phyloP scores from a whole-genome alignment of 306 rosid genomes.

The Trichosanthes cucumerina region DNA sequence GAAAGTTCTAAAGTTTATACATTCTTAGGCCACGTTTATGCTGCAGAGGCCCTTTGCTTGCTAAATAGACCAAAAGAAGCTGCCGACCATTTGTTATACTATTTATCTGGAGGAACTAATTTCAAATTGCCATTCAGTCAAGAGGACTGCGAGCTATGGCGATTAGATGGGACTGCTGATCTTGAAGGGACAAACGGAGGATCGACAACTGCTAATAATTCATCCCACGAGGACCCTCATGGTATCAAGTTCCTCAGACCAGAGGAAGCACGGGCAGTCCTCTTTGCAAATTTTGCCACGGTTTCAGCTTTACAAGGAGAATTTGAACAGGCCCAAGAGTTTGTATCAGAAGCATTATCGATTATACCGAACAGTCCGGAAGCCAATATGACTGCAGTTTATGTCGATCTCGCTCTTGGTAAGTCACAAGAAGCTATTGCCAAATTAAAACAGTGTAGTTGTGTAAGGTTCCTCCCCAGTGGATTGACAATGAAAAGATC shows the following conservation, averaged over 20 bases:
- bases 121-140: conserved; percentile 66
- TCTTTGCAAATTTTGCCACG: conserved; percentile 73
- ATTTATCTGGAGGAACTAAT: conserved; percentile 52
- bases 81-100: conserved; percentile 52
- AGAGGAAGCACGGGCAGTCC: conserved; percentile 71
- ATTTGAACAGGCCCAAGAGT: conserved; percentile 47
- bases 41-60: conserved; percentile 94
- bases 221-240: conserved; percentile 31
- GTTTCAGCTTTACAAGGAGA: conserved; percentile 77
- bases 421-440: conserved; percentile 70
- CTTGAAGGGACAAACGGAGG: conserved; percentile 67
- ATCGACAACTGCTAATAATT: conserved; percentile 33
- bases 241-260: conserved; percentile 62
- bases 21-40: conserved; percentile 72
- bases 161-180: conserved; percentile 40
- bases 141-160: conserved; percentile 70
- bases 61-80: conserved; percentile 86
- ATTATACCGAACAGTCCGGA: conserved; percentile 61
- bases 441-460: conserved; percentile 66
- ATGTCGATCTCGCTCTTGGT: conserved; percentile 69
- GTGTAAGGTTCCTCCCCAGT: conserved; percentile 51
- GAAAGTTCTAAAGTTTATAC: conserved; percentile 78
- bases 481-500: conserved; percentile 57
- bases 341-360: conserved; percentile 61
- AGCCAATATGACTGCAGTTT: conserved; percentile 72